Base-by-base conservation (phyloP, 2,329 filamentous ascomycete genomes). In the Penicillium palitans region DNA sequence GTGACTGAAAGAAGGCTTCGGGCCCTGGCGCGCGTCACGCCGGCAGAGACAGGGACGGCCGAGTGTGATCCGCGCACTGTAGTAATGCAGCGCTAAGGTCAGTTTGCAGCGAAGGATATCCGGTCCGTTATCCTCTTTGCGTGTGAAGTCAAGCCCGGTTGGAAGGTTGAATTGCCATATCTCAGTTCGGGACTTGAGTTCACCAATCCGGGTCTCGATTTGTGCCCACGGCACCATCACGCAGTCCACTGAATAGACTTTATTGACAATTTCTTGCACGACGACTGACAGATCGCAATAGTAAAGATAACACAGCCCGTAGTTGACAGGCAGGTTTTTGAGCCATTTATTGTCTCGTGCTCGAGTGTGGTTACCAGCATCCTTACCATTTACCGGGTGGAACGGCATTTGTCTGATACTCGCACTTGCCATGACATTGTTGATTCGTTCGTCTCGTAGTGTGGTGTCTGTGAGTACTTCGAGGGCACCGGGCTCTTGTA, bases 31-130 rank as follows among this genome's bases (percentile, higher is more conserved):
- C 35, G 75, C 70, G 51, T 78, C 77, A 25, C 76, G 72, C 19
- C 76, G 74, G 59, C 78, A 80, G n/a, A 80, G 72, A 61, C 77
- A 79, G 5, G 78, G 78, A 17, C 78, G 75, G 46, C 78, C 75
- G 7, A 79, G 68, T 19, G 76, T 77, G 55, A 78, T 77, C 24
- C 74, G 73, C 21, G 74, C 70, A 55, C 78, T 78, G 58, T 79
- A 77, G 65, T 76, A 80, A 49, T 74, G 71, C 50, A 80, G 76
- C 3, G 75, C 78, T 19, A 80, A 66, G 25, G 70, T 70, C 48
- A 79, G 66, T 47, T 78, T 78, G 49, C 63, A 66, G 45, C 77
- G 72, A 19, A 78, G 68, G 19, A 72, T 61, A 24, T 72, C 70
- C 2, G 69, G 55, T 9, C 66, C 65, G 12, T 74, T 72, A 17